Percentiles rank a stretch among this genome's conserved stretches.
These are phyloP conservation scores for Solanum ossicruentum DNA, from an alignment of 257 asterid genomes.

Conservation along the genomic window DNA sequence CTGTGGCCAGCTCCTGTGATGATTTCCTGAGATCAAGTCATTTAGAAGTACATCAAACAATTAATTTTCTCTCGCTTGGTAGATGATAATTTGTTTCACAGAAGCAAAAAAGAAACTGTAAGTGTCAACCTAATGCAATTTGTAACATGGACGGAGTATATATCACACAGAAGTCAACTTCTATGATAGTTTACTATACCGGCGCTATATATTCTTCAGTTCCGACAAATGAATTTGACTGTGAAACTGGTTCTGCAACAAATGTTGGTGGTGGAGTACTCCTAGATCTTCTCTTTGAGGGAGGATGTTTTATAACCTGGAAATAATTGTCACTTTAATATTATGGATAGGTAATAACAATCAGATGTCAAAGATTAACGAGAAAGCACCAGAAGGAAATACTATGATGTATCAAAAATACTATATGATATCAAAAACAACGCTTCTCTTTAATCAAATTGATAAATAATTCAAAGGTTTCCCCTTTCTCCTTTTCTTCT, in stretches of 20 bases:
- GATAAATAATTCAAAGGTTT: not conserved
- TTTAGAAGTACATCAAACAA: not conserved
- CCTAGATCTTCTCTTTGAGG: constrained; percentile 43
- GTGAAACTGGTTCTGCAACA: constrained; percentile 81
- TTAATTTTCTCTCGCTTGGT: not conserved
- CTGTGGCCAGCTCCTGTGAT: constrained; percentile 88
- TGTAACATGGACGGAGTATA: not conserved
- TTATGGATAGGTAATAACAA: not conserved
- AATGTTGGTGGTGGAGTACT: constrained; percentile 73
- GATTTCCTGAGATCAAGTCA: constrained; percentile 65
- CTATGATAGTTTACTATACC: constrained; percentile 21
- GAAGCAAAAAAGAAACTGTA: not conserved
- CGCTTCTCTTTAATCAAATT: not conserved
- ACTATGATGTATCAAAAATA: not conserved
- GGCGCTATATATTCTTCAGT: constrained; percentile 99
- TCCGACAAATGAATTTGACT: constrained; percentile 93
- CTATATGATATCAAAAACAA: not conserved
- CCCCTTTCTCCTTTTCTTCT: not conserved
- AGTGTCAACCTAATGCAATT: not conserved
- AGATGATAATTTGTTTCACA: not conserved
- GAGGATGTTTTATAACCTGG: constrained; percentile 77
- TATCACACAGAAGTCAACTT: not conserved
- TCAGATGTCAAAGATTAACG: not conserved
- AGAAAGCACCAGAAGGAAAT: not conserved
- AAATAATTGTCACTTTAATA: not conserved